Conservation (phyloP, 768 basidiomycete genomes). For the Mycena galericulata region DNA sequence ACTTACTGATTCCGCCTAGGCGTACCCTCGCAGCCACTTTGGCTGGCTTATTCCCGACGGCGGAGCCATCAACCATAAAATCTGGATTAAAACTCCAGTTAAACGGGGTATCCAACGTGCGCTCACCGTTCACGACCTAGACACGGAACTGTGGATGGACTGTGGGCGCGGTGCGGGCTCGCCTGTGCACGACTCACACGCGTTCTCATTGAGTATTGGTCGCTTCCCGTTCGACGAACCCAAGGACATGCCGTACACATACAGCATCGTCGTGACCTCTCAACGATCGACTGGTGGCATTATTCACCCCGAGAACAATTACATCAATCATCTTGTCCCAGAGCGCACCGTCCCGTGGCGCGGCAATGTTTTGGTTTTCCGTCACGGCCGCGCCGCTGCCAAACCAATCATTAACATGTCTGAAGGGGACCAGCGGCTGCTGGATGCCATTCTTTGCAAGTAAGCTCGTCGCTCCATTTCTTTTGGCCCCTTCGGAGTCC, state of each 20-base stretch:
- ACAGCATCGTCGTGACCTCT: not conserved
- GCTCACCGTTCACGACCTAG: not conserved
- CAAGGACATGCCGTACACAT: constrained; percentile 22
- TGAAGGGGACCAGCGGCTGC: not conserved
- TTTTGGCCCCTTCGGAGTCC: too few relatives aligned
- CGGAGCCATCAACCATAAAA: not conserved
- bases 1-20: too few relatives aligned
- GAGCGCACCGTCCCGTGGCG: not conserved
- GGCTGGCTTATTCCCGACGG: not conserved
- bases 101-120: not conserved
- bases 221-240: not conserved
- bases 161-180: not conserved
- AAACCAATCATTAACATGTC: not conserved
- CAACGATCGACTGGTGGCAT: not conserved
- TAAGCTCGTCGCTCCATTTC: too few relatives aligned
- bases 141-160: not conserved
- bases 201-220: not conserved
- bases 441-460: too few relatives aligned
- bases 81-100: not conserved
- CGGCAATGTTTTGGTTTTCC: not conserved
- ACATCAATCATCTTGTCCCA: not conserved
- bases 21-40: too few relatives aligned
- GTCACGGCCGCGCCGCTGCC: not conserved
- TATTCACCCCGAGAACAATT: not conserved
- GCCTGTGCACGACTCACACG: not conserved